Evolutionary conservation across 2,329 filamentous ascomycete species (phyloP).

Genomic region (Calonectria leucothoes): DNA sequence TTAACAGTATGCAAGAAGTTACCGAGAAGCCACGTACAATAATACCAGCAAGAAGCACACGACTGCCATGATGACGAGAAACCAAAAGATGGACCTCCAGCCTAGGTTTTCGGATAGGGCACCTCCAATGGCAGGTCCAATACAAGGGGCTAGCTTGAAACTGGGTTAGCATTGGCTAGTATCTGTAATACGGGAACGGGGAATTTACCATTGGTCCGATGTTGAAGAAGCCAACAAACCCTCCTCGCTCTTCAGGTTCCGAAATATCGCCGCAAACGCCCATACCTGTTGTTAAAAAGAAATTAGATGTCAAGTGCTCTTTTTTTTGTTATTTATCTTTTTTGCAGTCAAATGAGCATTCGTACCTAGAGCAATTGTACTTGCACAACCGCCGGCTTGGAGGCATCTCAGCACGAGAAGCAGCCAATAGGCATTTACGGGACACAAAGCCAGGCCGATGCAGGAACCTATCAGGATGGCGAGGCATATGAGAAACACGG

Average conservation of each 20-base stretch:
- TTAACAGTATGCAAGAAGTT: neutral
- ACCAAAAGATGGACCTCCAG: slow-evolving; percentile 66
- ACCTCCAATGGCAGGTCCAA: slow-evolving; percentile 64
- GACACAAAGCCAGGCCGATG: slow-evolving; percentile 47
- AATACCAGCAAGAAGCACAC: slow-evolving; percentile 49
- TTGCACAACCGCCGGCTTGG: slow-evolving; percentile 48
- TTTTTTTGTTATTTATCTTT: too few species aligned
- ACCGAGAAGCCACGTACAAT: slow-evolving; percentile 29
- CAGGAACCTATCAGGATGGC: slow-evolving; percentile 46
- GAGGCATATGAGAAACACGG: slow-evolving; percentile 45
- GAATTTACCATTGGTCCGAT: slow-evolving; percentile 44
- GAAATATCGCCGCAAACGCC: slow-evolving; percentile 49
- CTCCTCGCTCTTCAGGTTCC: slow-evolving; percentile 45
- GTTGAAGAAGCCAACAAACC: slow-evolving; percentile 49
- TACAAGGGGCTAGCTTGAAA: slow-evolving; percentile 52
- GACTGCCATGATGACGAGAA: slow-evolving; percentile 59
- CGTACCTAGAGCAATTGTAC: slow-evolving; percentile 45
- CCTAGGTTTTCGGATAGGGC: slow-evolving; percentile 58
- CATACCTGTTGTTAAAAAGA: slow-evolving; percentile 40
- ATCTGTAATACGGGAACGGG: neutral
- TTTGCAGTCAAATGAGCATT: too few species aligned
- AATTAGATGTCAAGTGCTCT: too few species aligned
- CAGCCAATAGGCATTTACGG: slow-evolving; percentile 46
- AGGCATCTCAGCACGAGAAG: slow-evolving; percentile 45
- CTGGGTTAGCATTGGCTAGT: neutral